Percentiles rank a stretch among this genome's conserved stretches.
These are phyloP conservation scores for Trichoderma simmonsii DNA, from an alignment of 2,329 filamentous ascomycete genomes.

Conservation along the genomic window DNA sequence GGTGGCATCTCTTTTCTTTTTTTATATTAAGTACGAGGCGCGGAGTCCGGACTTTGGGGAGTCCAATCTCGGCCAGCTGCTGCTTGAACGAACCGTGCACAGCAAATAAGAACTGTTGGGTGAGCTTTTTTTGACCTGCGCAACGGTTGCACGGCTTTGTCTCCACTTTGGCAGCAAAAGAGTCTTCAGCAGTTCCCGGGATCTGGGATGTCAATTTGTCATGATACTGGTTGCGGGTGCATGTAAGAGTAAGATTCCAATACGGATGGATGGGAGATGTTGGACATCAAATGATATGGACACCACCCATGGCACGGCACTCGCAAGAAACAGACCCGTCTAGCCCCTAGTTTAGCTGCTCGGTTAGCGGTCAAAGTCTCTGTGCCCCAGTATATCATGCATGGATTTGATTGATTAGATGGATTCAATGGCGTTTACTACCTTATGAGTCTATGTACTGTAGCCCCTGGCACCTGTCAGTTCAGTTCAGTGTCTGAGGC, in stretches of 20 bases:
- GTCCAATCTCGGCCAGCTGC: background rate
- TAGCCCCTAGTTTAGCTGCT: background rate
- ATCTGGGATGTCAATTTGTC: background rate
- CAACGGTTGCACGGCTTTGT: background rate
- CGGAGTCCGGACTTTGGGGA: background rate
- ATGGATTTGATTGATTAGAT: too few relatives aligned
- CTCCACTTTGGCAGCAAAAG: background rate
- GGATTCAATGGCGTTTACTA: background rate
- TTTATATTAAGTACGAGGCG: background rate
- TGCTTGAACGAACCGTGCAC: background rate
- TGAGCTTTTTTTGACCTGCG: background rate
- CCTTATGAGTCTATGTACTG: background rate
- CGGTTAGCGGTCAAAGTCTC: background rate
- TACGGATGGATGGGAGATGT: background rate
- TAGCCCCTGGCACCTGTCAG: slow-evolving; percentile 15
- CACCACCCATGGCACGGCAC: background rate
- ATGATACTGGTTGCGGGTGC: background rate
- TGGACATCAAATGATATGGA: too few relatives aligned
- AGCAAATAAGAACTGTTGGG: background rate
- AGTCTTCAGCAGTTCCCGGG: background rate
- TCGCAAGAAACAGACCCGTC: background rate
- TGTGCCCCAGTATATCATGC: background rate
- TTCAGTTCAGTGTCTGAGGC: slow-evolving; percentile 7
- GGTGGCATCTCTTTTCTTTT: background rate
- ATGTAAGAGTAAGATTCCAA: background rate